These are phyloP conservation scores for Mycogone perniciosa DNA, from an alignment of 2,329 filamentous ascomycete species.

Conservation along the genomic window DNA sequence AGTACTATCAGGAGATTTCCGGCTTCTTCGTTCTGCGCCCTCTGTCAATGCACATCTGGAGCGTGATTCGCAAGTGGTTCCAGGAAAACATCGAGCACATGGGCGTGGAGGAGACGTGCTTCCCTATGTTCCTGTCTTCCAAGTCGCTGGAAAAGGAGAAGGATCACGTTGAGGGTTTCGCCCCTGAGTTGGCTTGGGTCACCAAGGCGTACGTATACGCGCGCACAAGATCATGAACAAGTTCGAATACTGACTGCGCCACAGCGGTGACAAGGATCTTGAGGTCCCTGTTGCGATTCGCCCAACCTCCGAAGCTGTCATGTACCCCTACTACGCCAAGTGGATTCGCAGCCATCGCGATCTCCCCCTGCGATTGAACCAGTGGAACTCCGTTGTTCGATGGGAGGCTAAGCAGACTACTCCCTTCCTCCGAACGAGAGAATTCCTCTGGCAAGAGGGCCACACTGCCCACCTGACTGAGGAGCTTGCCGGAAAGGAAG, in stretches of 20 bases:
- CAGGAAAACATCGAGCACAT: constrained; percentile 74
- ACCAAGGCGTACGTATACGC: constrained; percentile 62
- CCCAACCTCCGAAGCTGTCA: constrained; percentile 69
- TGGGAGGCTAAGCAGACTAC: constrained; percentile 95
- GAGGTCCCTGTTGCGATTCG: constrained; percentile 69
- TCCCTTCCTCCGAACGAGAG: constrained; percentile 83
- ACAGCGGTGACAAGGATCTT: constrained; percentile 81
- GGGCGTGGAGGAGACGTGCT: constrained; percentile 92
- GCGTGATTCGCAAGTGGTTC: constrained; percentile 61
- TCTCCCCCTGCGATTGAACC: constrained; percentile 87
- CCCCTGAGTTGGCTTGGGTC: constrained; percentile 84
- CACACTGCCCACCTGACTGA: constrained; percentile 86
- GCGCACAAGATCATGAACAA: background rate
- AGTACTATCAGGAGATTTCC: constrained; percentile 92
- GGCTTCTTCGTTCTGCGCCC: constrained; percentile 91
- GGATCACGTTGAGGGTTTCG: constrained; percentile 97
- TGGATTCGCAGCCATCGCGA: constrained; percentile 97
- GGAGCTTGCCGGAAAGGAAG: constrained; percentile 73
- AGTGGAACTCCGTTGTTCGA: constrained; percentile 89
- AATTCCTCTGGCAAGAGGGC: constrained; percentile 98
- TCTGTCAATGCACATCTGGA: constrained; percentile 61
- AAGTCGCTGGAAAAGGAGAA: constrained; percentile 87
- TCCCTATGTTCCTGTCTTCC: constrained; percentile 89
- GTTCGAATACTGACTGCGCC: constrained; percentile 12
- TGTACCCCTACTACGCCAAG: constrained; percentile 94